These are phyloP conservation scores for Schizophyllum amplum DNA, from an alignment of 1,284 basidiomycete genomes.

Conservation along the genomic window DNA sequence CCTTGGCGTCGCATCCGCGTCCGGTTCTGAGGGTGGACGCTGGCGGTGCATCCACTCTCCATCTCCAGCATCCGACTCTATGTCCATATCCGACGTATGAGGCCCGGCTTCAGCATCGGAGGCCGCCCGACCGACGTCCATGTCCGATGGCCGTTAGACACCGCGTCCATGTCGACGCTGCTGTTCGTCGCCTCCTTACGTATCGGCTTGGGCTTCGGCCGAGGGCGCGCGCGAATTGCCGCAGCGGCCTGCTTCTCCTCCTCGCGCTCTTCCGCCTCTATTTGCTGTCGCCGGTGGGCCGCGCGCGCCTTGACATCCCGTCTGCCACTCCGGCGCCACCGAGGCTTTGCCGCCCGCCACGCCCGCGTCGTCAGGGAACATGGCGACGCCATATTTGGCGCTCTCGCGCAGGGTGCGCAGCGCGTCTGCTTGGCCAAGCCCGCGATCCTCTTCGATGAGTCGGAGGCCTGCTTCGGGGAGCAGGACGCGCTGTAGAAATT, in stretches of 20 bases:
- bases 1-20: background rate
- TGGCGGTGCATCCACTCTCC: background rate
- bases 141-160: background rate
- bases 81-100: background rate
- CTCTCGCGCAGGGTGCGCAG: slow-evolving; percentile 54
- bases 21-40: background rate
- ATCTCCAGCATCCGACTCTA: background rate
- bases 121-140: no score
- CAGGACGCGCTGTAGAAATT: slow-evolving; percentile 66
- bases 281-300: slow-evolving; percentile 46
- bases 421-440: slow-evolving; percentile 29
- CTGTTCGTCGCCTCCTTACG: background rate
- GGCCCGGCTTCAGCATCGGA: background rate
- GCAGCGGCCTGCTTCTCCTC: slow-evolving; percentile 25
- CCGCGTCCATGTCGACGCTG: background rate
- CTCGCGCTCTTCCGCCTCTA: slow-evolving; percentile 47
- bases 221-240: slow-evolving; percentile 6
- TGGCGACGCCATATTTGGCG: slow-evolving; percentile 65
- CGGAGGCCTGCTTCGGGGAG: slow-evolving; percentile 69
- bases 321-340: slow-evolving; percentile 37
- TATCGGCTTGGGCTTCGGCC: slow-evolving; percentile 7
- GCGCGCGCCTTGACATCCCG: slow-evolving; percentile 62
- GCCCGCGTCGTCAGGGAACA: slow-evolving; percentile 59
- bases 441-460: slow-evolving; percentile 63
- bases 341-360: slow-evolving; percentile 26